Evolutionary conservation across 2,329 filamentous ascomycete genomes (phyloP), one percentile per base, ranked within the genome.

Genomic region (Xylaria sp.): DNA sequence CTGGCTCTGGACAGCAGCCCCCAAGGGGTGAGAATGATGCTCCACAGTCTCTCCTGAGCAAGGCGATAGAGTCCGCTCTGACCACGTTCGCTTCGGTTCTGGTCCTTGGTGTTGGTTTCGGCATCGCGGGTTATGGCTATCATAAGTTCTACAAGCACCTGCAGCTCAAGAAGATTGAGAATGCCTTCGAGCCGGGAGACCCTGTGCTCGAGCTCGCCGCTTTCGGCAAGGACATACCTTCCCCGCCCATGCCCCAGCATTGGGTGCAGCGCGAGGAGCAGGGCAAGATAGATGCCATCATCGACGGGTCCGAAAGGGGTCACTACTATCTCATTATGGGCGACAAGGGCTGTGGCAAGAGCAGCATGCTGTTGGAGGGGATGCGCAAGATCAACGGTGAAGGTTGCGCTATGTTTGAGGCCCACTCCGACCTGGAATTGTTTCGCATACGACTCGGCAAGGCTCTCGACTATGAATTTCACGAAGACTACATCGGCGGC

Each of bases 341-440:
- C 54, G 96, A 98, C 78, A 98, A 99, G 82, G 96, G 96, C 5
- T 97, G 93, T 0, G 96, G 96, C 7, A 99, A 99, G 84, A 97
- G 93, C 69, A 97, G 93, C 74, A 98, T 99, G 96, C 83, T 99
- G 41, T 76, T 99, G 23, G 94, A 98, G 78, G 93, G 94, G 9
- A 99, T 99, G 95, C 90, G 91, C 63, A 97, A 97, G 80, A 91
- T 94, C 65, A 89, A 97, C 71, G 96, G 94, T 3, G 92, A 96
- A 70, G 93, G 93, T 25, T 91, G 95, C 54, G 92, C 94, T 74
- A 97, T 99, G 93, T 93, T 98, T 76, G 96, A 99, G 81, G 94
- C 95, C 0, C 96, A 99, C 80, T 92, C 94, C 5, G 94, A 99
- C 79, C 87, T 94, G 1, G 96, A 99, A 77, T 97, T 99, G 68